These are phyloP conservation scores for Lasiodiplodia citricola DNA, from an alignment of 2,329 filamentous ascomycete genomes.

Conservation along the genomic window DNA sequence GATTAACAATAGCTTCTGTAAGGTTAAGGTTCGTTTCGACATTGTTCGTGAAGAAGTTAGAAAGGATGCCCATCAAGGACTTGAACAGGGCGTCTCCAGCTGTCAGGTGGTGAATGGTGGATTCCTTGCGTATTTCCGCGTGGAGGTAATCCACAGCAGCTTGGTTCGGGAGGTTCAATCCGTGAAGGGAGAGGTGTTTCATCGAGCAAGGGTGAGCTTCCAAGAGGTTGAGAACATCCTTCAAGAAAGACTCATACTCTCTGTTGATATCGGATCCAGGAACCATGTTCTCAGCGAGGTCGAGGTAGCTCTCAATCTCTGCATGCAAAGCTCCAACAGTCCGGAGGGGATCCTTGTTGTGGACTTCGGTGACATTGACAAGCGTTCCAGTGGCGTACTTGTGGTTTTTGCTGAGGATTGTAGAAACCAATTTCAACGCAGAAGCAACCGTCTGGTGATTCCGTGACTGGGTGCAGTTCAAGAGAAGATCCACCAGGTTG, in stretches of 20 bases:
- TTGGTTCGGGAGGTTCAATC: constrained; percentile 58
- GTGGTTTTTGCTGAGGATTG: constrained; percentile 86
- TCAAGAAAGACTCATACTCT: constrained; percentile 72
- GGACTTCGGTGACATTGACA: constrained; percentile 68
- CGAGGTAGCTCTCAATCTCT: constrained; percentile 74
- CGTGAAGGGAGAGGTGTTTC: constrained; percentile 68
- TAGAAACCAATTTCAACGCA: constrained; percentile 83
- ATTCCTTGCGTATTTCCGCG: constrained; percentile 59
- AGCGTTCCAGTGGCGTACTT: constrained; percentile 81
- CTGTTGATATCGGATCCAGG: constrained; percentile 73
- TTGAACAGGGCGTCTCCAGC: constrained; percentile 65
- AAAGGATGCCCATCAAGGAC: constrained; percentile 64
- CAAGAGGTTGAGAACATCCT: constrained; percentile 71
- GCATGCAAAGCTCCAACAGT: constrained; percentile 77
- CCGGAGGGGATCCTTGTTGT: constrained; percentile 61
- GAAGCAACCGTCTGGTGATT: constrained; percentile 90
- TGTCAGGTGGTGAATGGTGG: constrained; percentile 64
- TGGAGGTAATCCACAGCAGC: constrained; percentile 53
- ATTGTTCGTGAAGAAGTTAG: constrained; percentile 85
- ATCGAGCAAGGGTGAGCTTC: constrained; percentile 77
- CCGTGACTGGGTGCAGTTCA: constrained; percentile 81
- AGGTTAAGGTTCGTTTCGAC: constrained; percentile 89
- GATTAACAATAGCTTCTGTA: constrained; percentile 80
- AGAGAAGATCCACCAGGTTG: constrained; percentile 88
- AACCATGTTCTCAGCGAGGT: constrained; percentile 70